Conservation (phyloP, 257 asterid species). For the Orobanche coerulescens region DNA sequence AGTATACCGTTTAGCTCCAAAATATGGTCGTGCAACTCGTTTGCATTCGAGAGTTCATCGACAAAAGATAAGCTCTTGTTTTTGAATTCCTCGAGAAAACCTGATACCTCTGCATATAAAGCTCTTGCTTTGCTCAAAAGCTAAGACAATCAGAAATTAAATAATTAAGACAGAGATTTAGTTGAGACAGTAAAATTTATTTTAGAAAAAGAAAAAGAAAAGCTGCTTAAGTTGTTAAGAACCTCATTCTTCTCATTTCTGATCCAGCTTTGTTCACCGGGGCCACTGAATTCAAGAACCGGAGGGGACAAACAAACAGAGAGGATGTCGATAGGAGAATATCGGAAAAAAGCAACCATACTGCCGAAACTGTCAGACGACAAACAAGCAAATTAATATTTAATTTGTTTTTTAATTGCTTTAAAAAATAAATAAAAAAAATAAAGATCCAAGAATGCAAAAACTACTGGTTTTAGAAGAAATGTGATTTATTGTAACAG, state of each 20-base stretch:
- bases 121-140: constrained; percentile 60
- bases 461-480: not conserved
- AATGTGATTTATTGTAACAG: not conserved
- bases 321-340: constrained; percentile 73
- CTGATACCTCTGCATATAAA: constrained; percentile 58
- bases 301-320: constrained; percentile 80
- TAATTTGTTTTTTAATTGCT: too few relatives aligned
- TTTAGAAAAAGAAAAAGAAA: not conserved
- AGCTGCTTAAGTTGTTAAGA: constrained; percentile 3
- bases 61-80: constrained; percentile 36
- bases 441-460: not conserved
- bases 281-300: constrained; percentile 58
- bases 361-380: constrained; percentile 60
- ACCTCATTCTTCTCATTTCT: constrained; percentile 76
- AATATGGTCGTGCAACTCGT: constrained; percentile 42
- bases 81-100: constrained; percentile 44
- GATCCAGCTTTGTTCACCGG: constrained; percentile 57
- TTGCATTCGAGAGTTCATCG: constrained; percentile 43
- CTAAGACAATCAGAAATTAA: constrained; percentile 34
- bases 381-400: not conserved
- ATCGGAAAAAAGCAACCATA: constrained; percentile 85
- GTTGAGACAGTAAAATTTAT: not conserved
- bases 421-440: not conserved
- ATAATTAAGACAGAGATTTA: constrained; percentile 13
- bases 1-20: constrained; percentile 54